phyloP scores from a whole-genome alignment of 148 eudicot genomes.

The Tetragonia tetragonoides region DNA sequence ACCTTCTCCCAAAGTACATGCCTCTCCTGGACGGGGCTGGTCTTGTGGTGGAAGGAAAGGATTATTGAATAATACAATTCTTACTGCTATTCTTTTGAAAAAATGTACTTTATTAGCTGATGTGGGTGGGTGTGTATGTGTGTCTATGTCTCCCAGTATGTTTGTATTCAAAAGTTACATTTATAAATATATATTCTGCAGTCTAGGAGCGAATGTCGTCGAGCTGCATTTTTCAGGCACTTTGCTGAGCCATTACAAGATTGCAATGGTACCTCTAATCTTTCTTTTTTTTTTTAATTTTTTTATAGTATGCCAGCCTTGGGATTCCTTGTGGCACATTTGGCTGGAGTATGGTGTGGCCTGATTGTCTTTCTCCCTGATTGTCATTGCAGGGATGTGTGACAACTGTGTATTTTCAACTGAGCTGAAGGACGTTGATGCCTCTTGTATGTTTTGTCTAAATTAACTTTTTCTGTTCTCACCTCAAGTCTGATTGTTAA shows the following conservation, averaged over 20 bases:
- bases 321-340: constrained; percentile 5
- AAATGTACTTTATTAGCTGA: neutral
- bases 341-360: neutral
- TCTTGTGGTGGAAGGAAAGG: too few species aligned
- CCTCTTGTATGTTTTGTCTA: constrained; percentile 50
- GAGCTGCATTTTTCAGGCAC: constrained; percentile 85
- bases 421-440: constrained; percentile 78
- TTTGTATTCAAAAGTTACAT: neutral
- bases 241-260: constrained; percentile 92
- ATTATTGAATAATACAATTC: neutral
- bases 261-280: constrained; percentile 64
- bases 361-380: neutral
- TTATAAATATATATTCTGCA: constrained; percentile 26
- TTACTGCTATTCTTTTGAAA: neutral
- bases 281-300: neutral
- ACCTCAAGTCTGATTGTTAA: neutral
- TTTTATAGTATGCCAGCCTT: neutral
- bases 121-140: neutral
- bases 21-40: neutral
- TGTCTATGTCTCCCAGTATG: too few species aligned
- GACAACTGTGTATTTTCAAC: constrained; percentile 74
- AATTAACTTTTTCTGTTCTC: neutral
- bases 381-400: constrained; percentile 74
- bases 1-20: neutral
- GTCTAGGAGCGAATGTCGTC: constrained; percentile 79